These are phyloP conservation scores for Amylocarpus encephaloides DNA, from an alignment of 2,329 filamentous ascomycete species.

Conservation along the genomic window DNA sequence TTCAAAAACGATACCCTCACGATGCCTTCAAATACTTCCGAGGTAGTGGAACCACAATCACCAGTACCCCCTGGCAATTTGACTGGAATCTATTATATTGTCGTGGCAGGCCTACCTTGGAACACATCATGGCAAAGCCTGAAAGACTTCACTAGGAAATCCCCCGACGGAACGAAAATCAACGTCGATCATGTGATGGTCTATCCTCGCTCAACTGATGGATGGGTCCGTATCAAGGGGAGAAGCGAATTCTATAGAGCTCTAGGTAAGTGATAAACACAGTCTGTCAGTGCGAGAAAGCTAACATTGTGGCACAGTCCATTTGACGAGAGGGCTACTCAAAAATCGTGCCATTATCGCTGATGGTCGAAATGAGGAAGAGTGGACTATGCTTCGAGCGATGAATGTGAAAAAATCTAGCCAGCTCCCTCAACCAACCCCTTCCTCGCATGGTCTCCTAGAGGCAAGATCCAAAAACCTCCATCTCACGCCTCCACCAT, in stretches of 20 bases:
- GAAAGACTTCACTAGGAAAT: slow-evolving; percentile 23
- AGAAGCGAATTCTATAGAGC: slow-evolving; percentile 18
- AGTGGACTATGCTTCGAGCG: not conserved
- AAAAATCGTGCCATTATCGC: slow-evolving; percentile 16
- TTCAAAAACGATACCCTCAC: not conserved
- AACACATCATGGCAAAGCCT: slow-evolving; percentile 22
- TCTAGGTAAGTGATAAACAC: slow-evolving; percentile 9
- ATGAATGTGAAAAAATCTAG: not conserved
- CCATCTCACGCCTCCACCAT: too few relatives aligned
- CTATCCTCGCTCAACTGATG: slow-evolving; percentile 16
- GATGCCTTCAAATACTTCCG: slow-evolving; percentile 5
- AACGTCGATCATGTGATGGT: slow-evolving; percentile 24
- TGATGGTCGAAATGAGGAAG: slow-evolving; percentile 23
- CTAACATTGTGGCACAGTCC: slow-evolving; percentile 8
- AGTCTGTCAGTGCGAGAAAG: not conserved
- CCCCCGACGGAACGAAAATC: slow-evolving; percentile 12
- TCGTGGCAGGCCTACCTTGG: slow-evolving; percentile 18
- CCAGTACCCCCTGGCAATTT: slow-evolving; percentile 11
- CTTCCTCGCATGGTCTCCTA: too few relatives aligned
- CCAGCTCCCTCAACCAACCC: too few relatives aligned
- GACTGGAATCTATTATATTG: slow-evolving; percentile 20
- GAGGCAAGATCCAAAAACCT: too few relatives aligned
- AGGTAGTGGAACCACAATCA: not conserved
- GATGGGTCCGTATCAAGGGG: slow-evolving; percentile 20
- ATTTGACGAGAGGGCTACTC: slow-evolving; percentile 18